A percentile compares a stretch with the other conserved stretches of the same genome.
Conservation (phyloP, 257 asterid genomes). For the Sherardia arvensis region DNA sequence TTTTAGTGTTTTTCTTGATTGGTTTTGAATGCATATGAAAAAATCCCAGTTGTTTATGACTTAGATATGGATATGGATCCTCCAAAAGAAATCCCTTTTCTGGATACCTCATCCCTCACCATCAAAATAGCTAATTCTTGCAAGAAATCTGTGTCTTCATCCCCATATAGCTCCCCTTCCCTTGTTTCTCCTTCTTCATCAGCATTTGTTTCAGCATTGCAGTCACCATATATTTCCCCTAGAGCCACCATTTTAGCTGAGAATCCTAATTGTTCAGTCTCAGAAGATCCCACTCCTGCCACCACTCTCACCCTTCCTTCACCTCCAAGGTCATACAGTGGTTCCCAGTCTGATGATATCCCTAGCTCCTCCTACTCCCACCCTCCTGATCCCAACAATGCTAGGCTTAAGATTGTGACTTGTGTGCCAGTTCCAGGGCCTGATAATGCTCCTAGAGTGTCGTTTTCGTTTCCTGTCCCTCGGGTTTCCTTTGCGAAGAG, state of each 20-base stretch:
- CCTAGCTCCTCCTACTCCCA: slow-evolving; percentile 85
- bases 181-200: slow-evolving; percentile 77
- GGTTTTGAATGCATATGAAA: slow-evolving; percentile 7
- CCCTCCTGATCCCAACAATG: slow-evolving; percentile 42
- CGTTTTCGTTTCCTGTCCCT: slow-evolving; percentile 78
- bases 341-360: slow-evolving; percentile 74
- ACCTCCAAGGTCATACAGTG: slow-evolving; percentile 57
- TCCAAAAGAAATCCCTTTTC: slow-evolving; percentile 17
- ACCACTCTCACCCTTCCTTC: slow-evolving; percentile 45
- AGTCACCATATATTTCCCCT: slow-evolving; percentile 85
- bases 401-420: slow-evolving; percentile 52
- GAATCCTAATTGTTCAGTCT: slow-evolving; percentile 9
- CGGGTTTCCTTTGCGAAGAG: slow-evolving; percentile 70
- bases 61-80: slow-evolving; percentile 40
- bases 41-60: slow-evolving; percentile 11
- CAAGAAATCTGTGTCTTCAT: slow-evolving; percentile 32
- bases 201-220: slow-evolving; percentile 85
- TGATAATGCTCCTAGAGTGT: slow-evolving; percentile 49
- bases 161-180: slow-evolving; percentile 60
- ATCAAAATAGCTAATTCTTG: slow-evolving; percentile 39
- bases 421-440: slow-evolving; percentile 44
- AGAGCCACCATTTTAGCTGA: slow-evolving; percentile 34
- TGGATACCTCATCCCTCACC: slow-evolving; percentile 46
- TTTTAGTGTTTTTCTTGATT: slow-evolving; percentile 11
- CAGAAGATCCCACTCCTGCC: slow-evolving; percentile 35